Evolutionary conservation across 768 basidiomycete genomes (phyloP).

Genomic region (Pleurotus eryngii): DNA sequence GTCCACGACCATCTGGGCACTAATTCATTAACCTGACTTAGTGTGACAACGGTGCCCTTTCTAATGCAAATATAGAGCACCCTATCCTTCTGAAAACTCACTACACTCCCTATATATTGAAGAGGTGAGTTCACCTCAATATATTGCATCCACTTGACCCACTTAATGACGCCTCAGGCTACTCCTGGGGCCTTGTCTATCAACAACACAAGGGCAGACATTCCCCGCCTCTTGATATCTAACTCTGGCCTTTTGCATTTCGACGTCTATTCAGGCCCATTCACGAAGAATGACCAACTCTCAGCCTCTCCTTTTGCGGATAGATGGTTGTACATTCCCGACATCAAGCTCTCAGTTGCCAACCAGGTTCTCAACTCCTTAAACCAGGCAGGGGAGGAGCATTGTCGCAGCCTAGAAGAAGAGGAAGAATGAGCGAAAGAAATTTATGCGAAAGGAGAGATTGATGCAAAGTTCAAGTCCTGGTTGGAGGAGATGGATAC

Average conservation of each 20-base stretch:
- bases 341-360: constrained; percentile 48
- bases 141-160: constrained; percentile 11
- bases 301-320: constrained; percentile 70
- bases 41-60: neutral
- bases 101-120: constrained; percentile 55
- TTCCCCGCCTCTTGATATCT: constrained; percentile 61
- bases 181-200: constrained; percentile 51
- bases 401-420: constrained; percentile 27
- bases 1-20: too few species aligned
- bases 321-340: constrained; percentile 57
- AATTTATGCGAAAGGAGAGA: constrained; percentile 45
- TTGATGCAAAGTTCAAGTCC: constrained; percentile 43
- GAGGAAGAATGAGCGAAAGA: constrained; percentile 32
- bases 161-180: constrained; percentile 31
- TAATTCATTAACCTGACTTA: too few species aligned
- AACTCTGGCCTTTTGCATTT: constrained; percentile 65
- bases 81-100: constrained; percentile 58
- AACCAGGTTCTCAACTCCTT: constrained; percentile 48
- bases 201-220: constrained; percentile 58
- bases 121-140: constrained; percentile 26
- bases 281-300: constrained; percentile 79
- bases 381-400: constrained; percentile 42
- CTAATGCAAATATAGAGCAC: constrained; percentile 34
- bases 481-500: constrained; percentile 61
- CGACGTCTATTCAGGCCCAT: constrained; percentile 62